Evolutionary conservation across 2,329 filamentous ascomycete genomes (phyloP).

Genomic region (Colletotrichum sp.): DNA sequence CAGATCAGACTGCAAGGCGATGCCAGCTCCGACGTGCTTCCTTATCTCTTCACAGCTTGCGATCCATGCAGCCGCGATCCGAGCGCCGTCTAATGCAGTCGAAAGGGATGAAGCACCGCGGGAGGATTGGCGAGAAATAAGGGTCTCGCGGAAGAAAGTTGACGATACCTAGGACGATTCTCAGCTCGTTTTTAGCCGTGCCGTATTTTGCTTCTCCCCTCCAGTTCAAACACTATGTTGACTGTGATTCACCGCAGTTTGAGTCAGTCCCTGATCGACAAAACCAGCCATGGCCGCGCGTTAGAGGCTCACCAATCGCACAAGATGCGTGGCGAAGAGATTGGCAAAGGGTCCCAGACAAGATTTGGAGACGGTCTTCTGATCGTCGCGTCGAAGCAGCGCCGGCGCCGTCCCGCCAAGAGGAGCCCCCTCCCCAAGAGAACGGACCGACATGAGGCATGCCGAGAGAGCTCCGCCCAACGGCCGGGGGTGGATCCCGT

Average conservation of each 20-base stretch:
- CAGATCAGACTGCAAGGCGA: neutral
- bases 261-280: neutral
- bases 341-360: neutral
- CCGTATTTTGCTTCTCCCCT: neutral
- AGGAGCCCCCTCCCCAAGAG: neutral
- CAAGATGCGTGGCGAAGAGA: neutral
- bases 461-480: neutral
- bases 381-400: neutral
- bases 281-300: neutral
- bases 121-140: neutral
- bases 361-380: neutral
- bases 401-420: conserved; percentile 9
- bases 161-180: neutral
- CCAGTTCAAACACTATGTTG: neutral
- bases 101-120: conserved; percentile 3
- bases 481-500: neutral
- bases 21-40: neutral
- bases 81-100: neutral
- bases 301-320: conserved; percentile 3
- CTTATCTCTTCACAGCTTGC: neutral
- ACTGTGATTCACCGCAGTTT: neutral
- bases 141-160: neutral
- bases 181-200: neutral
- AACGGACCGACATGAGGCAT: neutral
- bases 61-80: neutral